A percentile compares a stretch with the other conserved stretches of the same genome.
Conservation (phyloP, 345 rosid species). For the Hibiscus trionum region DNA sequence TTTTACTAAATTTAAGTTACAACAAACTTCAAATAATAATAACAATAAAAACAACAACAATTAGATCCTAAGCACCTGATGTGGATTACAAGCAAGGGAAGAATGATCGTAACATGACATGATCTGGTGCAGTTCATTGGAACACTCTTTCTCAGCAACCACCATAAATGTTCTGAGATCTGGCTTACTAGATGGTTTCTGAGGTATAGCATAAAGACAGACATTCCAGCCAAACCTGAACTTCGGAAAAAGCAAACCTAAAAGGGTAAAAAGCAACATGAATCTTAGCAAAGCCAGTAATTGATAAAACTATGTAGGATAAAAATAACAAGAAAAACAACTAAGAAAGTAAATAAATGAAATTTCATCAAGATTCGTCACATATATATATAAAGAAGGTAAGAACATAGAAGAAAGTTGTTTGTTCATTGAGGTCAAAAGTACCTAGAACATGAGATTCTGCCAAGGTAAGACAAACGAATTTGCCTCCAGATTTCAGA, state of each 20-base stretch:
- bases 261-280: constrained; percentile 14
- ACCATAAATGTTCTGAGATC: constrained; percentile 68
- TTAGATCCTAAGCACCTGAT: constrained; percentile 43
- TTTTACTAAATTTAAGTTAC: not conserved
- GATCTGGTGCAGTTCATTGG: constrained; percentile 40
- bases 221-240: constrained; percentile 87
- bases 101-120: constrained; percentile 32
- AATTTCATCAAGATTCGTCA: not conserved
- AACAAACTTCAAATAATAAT: too few relatives aligned
- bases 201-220: constrained; percentile 50
- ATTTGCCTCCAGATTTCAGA: constrained; percentile 63
- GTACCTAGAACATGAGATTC: constrained; percentile 93
- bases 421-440: not conserved
- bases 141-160: constrained; percentile 58
- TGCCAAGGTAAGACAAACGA: constrained; percentile 75
- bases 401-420: not conserved
- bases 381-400: too few relatives aligned
- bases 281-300: not conserved
- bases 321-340: constrained; percentile 5
- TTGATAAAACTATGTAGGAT: not conserved
- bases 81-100: constrained; percentile 31
- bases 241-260: constrained; percentile 78
- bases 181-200: constrained; percentile 39
- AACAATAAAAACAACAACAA: not conserved
- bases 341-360: constrained; percentile 2